Evolutionary conservation across 2,329 filamentous ascomycete genomes (phyloP).

Genomic region (Meredithiella fracta): DNA sequence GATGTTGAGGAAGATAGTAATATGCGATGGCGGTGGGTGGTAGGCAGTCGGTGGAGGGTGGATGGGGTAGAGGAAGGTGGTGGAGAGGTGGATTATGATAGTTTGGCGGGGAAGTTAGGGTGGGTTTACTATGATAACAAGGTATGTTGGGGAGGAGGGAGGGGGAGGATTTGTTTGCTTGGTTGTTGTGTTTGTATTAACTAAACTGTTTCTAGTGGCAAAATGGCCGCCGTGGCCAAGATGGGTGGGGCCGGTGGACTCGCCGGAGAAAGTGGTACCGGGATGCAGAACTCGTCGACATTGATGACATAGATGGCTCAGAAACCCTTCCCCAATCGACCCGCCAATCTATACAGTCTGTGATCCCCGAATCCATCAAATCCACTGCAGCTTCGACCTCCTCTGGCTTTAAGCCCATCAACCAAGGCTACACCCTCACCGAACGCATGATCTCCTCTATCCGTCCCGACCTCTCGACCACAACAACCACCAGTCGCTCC

Average conservation of each 20-base stretch:
- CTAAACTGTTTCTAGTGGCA: slow-evolving; percentile 50
- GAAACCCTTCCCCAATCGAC: slow-evolving; percentile 2
- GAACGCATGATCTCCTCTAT: slow-evolving; percentile 24
- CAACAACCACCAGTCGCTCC: background rate
- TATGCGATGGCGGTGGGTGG: slow-evolving; percentile 59
- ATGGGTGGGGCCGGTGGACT: slow-evolving; percentile 91
- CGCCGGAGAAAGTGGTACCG: slow-evolving; percentile 89
- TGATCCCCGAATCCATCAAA: background rate
- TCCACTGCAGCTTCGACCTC: background rate
- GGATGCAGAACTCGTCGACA: slow-evolving; percentile 85
- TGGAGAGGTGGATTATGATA: slow-evolving; percentile 34
- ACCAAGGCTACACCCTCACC: slow-evolving; percentile 22
- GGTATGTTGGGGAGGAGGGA: no score
- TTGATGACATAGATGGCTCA: slow-evolving; percentile 20
- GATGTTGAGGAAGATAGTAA: slow-evolving; percentile 43
- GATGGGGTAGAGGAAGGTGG: slow-evolving; percentile 51
- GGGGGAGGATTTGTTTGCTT: no score
- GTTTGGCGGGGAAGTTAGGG: slow-evolving; percentile 49
- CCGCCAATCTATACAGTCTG: no score
- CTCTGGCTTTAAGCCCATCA: slow-evolving; percentile 13
- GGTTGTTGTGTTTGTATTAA: background rate
- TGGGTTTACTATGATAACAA: slow-evolving; percentile 99
- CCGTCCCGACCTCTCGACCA: slow-evolving; percentile 14
- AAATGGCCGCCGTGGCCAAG: slow-evolving; percentile 63
- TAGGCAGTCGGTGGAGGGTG: slow-evolving; percentile 71